Evolutionary conservation across 768 basidiomycete genomes (phyloP), one percentile per base, ranked within the genome.

Genomic region (Dacryopinax primogenitus): DNA sequence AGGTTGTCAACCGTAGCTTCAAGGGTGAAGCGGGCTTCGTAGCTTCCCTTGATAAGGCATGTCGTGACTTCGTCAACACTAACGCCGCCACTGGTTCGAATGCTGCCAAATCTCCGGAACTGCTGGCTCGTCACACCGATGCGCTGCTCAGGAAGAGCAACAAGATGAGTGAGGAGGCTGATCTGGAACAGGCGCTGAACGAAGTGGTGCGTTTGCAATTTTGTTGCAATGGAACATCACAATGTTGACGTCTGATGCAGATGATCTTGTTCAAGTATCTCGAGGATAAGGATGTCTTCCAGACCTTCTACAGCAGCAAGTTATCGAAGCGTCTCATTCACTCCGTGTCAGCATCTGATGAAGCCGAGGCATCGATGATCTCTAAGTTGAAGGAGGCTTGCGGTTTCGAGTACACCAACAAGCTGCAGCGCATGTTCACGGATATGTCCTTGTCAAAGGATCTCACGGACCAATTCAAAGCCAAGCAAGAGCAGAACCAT

Each of bases 251-350:
- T 30, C 15, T 34, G 62, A 36, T 68, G 1, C 72, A 98, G 95
- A 96, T 97, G 93, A 81, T 90, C 15, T 78, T 98, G 62, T 96
- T 99, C 88, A 93, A 93, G 74, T 98, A 96, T 76, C 88, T 97
- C 70, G 92, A 94, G 73, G 94, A 98, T 80, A 96, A 96, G 79
- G 95, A 99, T 69, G 91, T 98, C 13, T 99, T 97, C 85, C 93
- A 95, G 73, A 89, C 89, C 18, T 98, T 95, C 81, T 98, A 99
- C 78, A 89, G 88, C 16, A 95, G 91, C 68, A 94, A 91, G 74
- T 77, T 98, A 26, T 90, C 90, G 35, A 90, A 90, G 73, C 92
- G 95, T 67, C 84, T 99, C 28, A 92, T 99, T 69, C 86, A 90
- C 69, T 84, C 85, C 13, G 85, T 89, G 1, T 97, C 92, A 12